Evolutionary conservation across 331 rosid genomes (phyloP), one percentile per base, ranked within the genome.

Genomic region (Acacia pycnantha): DNA sequence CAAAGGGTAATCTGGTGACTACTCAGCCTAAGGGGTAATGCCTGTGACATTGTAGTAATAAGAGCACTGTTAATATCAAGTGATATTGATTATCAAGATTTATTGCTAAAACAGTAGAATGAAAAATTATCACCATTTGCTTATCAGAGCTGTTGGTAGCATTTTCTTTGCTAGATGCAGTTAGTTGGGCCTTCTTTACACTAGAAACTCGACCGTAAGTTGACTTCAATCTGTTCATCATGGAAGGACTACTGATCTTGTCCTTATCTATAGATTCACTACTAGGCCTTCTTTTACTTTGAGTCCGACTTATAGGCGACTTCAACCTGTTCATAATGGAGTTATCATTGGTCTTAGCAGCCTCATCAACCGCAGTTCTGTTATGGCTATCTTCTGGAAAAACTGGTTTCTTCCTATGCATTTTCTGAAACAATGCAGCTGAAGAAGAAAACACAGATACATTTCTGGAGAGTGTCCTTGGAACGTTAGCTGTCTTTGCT

Each of bases 361-460:
- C 82, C 29, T 47, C 85, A 19, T 47, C 76, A 73, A 33, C 43
- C 21, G 51, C 68, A 68, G 66, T 44, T 74, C 69, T 79, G 51
- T 64, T 62, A 62, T n/a, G 74, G 75, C 68, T 81, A 86, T 74
- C 89, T 77, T 90, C 98, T 77, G 72, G 68, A 11, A 82, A 35
- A 77, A 84, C 71, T 79, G 74, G 64, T 74, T 75, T 89, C 77
- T 96, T 97, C 87, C 74, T 88, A 80, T 88, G 88, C 76, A 93
- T 84, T 83, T 93, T 96, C 40, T 91, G 87, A 84, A 91, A 91
- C 84, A 88, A 92, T 43, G 99, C 99, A 48, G 99, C 97, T 8
- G 99, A 96, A 81, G 98, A 93, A 80, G 98, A 96, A 88, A 96
- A 96, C 27, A 92, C 98, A 27, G 98, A 93, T 21, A 91, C 97